Base-by-base conservation (phyloP, 768 basidiomycete species). In the Fistulinella prunicolor region DNA sequence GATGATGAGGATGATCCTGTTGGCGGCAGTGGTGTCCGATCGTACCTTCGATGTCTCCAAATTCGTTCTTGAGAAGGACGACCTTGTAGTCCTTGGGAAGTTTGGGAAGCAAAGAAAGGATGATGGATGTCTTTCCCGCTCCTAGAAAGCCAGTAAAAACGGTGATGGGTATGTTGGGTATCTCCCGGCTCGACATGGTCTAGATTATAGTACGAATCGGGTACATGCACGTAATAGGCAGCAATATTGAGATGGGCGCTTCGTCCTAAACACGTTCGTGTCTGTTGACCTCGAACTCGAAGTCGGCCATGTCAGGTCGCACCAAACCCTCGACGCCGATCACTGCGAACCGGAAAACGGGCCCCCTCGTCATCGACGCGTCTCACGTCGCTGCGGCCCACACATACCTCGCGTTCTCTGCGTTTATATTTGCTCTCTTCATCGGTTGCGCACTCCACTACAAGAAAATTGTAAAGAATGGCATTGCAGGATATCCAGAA, bases 141-240 rank as follows among this genome's bases (percentile, higher is more conserved):
- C 87, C 89, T 4, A 93, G 79, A 63, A 92, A 95, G 14, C 94
- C 94, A n/a, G 94, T 97, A 69, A 95, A 92, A 49, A 94, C 89
- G 1, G 94, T 94, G 55, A 96, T 85, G 12, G 92, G 91, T 56
- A 93, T 94, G 39, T 49, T 9, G 46, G 50, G 34, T 46, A 49
- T 46, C 55, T 32, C 42, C 9, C 17, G 41, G 30, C 9, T 44
- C 17, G 43, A 6, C 61, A 63, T 61, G 37, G 14, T 46, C 7
- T 12, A n/a, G 35, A 36, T n/a, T n/a, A n/a, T n/a, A n/a, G n/a
- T n/a, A n/a, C n/a, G n/a, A n/a, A n/a, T n/a, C n/a, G n/a, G n/a
- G n/a, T n/a, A n/a, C n/a, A n/a, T n/a, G n/a, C n/a, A n/a, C n/a
- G n/a, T n/a, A n/a, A n/a, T n/a, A n/a, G n/a, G n/a, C n/a, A n/a